Evolutionary conservation across 2,329 filamentous ascomycete genomes (phyloP).

Genomic region (Ceratocystis harringtonii): DNA sequence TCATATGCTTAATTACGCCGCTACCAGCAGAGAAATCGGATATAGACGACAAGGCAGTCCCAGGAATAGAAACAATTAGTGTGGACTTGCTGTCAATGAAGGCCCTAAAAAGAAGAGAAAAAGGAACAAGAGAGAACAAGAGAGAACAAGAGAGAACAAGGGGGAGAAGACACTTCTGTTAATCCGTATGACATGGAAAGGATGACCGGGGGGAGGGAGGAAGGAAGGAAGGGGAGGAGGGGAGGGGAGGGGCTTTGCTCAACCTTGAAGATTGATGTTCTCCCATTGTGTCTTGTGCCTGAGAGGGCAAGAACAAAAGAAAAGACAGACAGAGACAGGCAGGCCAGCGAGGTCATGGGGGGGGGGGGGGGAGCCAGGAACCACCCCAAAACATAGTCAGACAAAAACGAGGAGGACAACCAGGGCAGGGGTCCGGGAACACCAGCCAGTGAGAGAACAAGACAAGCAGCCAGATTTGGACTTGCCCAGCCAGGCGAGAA

Average conservation of each 20-base stretch:
- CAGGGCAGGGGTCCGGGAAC: background rate
- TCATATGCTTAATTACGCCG: background rate
- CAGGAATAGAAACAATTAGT: constrained; percentile 1
- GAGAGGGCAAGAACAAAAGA: background rate
- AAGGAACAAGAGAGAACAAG: background rate
- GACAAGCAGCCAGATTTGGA: background rate
- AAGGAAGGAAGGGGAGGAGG: background rate
- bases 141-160: background rate
- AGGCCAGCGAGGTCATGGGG: background rate
- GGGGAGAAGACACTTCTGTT: background rate
- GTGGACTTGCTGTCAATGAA: background rate
- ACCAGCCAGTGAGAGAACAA: background rate
- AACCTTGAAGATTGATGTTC: background rate
- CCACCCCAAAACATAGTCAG: constrained; percentile 2
- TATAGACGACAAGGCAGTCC: background rate
- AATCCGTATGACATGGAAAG: background rate
- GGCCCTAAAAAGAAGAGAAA: background rate
- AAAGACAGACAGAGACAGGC: background rate
- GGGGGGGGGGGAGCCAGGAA: background rate
- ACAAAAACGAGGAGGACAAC: background rate
- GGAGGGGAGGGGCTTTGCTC: background rate
- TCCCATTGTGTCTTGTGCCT: background rate
- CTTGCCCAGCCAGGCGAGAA: background rate
- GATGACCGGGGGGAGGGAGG: background rate
- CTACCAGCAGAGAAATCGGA: background rate